Base-by-base conservation (phyloP, 306 rosid genomes). In the Malus asiatica region DNA sequence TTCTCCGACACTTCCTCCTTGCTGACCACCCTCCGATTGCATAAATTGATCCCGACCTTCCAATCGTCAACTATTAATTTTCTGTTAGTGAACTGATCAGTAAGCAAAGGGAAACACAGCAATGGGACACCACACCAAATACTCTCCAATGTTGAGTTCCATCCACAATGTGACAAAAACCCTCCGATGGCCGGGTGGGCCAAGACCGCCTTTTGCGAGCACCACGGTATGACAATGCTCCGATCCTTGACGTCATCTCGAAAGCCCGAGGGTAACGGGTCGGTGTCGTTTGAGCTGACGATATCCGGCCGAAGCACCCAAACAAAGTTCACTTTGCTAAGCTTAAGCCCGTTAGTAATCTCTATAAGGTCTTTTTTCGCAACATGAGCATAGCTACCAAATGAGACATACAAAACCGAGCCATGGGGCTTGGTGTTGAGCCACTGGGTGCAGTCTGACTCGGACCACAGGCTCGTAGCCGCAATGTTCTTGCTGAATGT, bases 31-130 rank as follows among this genome's bases (percentile, higher is more conserved):
- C 42, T 46, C 66, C 20, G 53, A 22, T 74, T 72, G 5, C 74
- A 70, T 32, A 88, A 68, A 69, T 85, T 83, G 61, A 81, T 78
- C 68, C 93, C 96, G 2, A 88, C 66, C 86, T 42, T 81, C 96
- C 92, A 90, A 68, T 88, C 89, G 18, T 90, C 85, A 7, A 88
- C 92, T n/a, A 83, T 86, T 68, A 88, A 22, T 68, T 86, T 88
- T 19, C 90, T 45, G 42, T 88, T 90, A 4, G 96, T 90, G 81
- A 86, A 83, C n/a, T 88, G 96, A 71, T 90, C 92, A 0, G 88
- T 86, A n/a, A 72, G 70, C 20, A 88, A 32, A 12, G 96, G 89
- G 55, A 83, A 90, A 60, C 96, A 90, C 53, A 90, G 22, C 7
- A 88, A 25, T 3, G 96, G 89, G 13, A 84, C 80, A 33, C 68